Evolutionary conservation across 306 rosid genomes (phyloP), one percentile per base, ranked within the genome.

Genomic region (Glycine tomentella): DNA sequence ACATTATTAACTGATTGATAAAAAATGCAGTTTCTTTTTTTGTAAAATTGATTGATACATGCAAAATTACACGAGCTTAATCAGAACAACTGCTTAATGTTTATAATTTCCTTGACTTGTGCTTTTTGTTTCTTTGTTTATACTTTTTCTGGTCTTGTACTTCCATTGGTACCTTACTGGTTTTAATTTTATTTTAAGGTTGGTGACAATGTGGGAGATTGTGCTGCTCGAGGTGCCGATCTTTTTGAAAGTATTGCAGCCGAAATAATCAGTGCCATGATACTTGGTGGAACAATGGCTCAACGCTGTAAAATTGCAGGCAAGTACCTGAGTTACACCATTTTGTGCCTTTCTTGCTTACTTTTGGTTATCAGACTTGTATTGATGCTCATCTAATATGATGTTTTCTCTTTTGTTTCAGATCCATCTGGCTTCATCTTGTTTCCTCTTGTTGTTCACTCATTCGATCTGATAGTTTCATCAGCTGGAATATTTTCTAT

Each of bases 171-270:
- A 25, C 75, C 72, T 50, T 77, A 73, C 49, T 78, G 53, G 66
- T 83, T 64, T 84, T 3, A 57, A 4, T 77, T 80, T 77, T 57
- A 81, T 86, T 84, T 65, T 36, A 78, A 95, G 99, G 99, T 95
- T 82, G 99, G 99, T 73, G 99, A 95, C 85, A 95, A 95, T 86
- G 99, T 95, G 58, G 99, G 99, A 11, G 99, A 95, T 81, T 95
- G 99, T 87, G 98, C 99, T 3, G 99, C 99, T 67, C 89, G 99
- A 86, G 99, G 99, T 87, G 99, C 99, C 69, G 99, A 95, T 90
- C 99, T 95, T 64, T 95, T 95, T 86, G 99, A 95, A 89, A 95
- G 99, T 85, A 95, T 95, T 46, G 98, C 99, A 3, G 99, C 99
- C 62, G 99, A 95, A 87, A 95, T 95, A 85, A 93, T 93, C 74